Evolutionary conservation across 768 basidiomycete genomes (phyloP).

Genomic region (Termitomyces sp.): DNA sequence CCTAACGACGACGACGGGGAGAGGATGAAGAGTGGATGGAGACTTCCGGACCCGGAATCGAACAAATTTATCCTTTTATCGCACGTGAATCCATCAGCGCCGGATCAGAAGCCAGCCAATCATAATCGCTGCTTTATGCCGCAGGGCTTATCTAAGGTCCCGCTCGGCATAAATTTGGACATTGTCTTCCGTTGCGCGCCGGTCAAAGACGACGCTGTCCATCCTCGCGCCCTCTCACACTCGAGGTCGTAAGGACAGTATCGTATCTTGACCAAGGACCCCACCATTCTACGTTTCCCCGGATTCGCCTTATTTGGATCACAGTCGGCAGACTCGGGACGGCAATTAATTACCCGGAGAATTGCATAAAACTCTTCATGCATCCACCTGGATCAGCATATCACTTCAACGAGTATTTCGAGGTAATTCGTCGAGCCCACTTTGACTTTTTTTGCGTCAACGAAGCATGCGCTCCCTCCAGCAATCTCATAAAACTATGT

Average conservation of each 20-base stretch:
- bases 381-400: background rate
- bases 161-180: background rate
- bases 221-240: background rate
- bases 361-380: background rate
- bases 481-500: background rate
- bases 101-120: slow-evolving; percentile 25
- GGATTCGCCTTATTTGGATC: background rate
- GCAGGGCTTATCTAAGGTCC: slow-evolving; percentile 7
- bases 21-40: slow-evolving; percentile 22
- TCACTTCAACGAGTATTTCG: no score
- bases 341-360: background rate
- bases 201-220: background rate
- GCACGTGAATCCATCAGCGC: slow-evolving; percentile 33
- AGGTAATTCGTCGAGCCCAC: slow-evolving; percentile 13
- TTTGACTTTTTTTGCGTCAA: slow-evolving; percentile 18
- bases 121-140: slow-evolving; percentile 21
- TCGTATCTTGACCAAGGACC: background rate
- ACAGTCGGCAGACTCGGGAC: background rate
- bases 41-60: slow-evolving; percentile 28
- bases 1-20: slow-evolving; percentile 26
- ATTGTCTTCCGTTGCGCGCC: background rate
- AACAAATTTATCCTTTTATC: slow-evolving; percentile 33
- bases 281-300: no score
- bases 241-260: background rate
- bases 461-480: slow-evolving; percentile 5